phyloP scores from a whole-genome alignment of 345 rosid species.

The Dovyalis caffra region DNA sequence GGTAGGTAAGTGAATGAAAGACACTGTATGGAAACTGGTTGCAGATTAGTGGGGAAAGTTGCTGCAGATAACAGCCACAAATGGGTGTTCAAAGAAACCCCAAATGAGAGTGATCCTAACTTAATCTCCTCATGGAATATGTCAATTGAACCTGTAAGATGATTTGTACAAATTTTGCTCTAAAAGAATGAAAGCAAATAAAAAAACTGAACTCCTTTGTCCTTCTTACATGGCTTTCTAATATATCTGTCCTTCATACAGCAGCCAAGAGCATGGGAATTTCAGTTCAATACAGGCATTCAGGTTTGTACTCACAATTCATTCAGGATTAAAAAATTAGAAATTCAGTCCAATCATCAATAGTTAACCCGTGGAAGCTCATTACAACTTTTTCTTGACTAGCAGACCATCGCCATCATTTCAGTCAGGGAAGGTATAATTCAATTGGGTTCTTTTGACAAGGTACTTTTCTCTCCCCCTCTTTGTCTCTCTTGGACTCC shows the following conservation, averaged over 20 bases:
- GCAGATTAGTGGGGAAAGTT: constrained; percentile 70
- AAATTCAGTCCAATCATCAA: background rate
- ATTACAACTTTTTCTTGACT: constrained; percentile 14
- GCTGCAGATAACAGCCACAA: constrained; percentile 76
- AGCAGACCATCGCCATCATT: constrained; percentile 71
- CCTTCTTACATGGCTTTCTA: background rate
- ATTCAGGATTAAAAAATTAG: background rate
- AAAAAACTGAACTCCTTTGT: no score
- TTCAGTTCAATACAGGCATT: constrained; percentile 67
- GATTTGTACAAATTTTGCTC: background rate
- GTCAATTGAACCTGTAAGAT: constrained; percentile 61
- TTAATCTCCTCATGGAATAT: constrained; percentile 50
- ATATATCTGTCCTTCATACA: constrained; percentile 22
- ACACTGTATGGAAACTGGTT: constrained; percentile 2
- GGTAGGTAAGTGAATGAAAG: background rate
- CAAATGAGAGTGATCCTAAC: constrained; percentile 44
- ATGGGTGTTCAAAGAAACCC: constrained; percentile 55
- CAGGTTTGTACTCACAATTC: constrained; percentile 38
- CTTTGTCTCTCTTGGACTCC: background rate
- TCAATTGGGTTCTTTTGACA: constrained; percentile 68
- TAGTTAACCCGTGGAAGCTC: background rate
- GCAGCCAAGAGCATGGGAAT: constrained; percentile 75
- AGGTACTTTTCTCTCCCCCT: constrained; percentile 31
- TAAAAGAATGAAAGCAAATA: background rate
- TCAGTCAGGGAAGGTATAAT: constrained; percentile 72